Evolutionary conservation across 192 early-diverging fungal genomes (phyloP), one percentile per base, ranked within the genome.

Genomic region (Linnemannia hyalina): DNA sequence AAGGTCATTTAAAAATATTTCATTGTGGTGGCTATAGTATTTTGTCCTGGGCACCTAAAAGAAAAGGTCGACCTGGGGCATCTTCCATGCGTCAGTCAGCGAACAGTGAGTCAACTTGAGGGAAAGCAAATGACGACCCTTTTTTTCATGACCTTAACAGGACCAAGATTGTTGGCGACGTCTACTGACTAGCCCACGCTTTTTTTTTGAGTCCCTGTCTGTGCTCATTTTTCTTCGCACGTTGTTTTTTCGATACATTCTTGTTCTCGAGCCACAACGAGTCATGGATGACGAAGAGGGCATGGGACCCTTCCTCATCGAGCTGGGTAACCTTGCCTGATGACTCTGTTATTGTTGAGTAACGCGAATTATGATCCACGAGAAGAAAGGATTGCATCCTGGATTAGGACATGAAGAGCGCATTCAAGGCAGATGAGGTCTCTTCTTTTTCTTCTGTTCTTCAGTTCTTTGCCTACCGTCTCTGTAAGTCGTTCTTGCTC

Each of bases 191-290:
- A 6, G 18, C 15, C 18, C 18, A 52, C 4, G 16, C 29, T 63
- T 26, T 8, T 26, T 57, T 63, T 23, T 32, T 63, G 1, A 9
- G 44, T 65, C 26, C 60, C 13, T 29, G 60, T 65, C 60, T 65
- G 60, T 65, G 60, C 60, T 65, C 60, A 65, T 65, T 65, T 65
- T 65, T 55, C n/a, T 32, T 52, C 3, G 60, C 60, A 65, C 60
- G 57, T 63, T 29, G 0, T 65, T 65, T 65, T 65, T 65, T 26
- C 1, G 13, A 32, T 65, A 3, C 26, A 65, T 65, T 65, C 60
- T 32, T 65, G 26, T 11, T 65, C 60, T 5, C 11, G 60, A 32
- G 9, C 60, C 60, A 65, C 10, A 65, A 65, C n/a, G 29, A 65
- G 60, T 65, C 60, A 65, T 65, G 15, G 10, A 32, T 65, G 60